phyloP scores from a whole-genome alignment of 2,329 filamentous ascomycete genomes.

The Venturia oleaginea region DNA sequence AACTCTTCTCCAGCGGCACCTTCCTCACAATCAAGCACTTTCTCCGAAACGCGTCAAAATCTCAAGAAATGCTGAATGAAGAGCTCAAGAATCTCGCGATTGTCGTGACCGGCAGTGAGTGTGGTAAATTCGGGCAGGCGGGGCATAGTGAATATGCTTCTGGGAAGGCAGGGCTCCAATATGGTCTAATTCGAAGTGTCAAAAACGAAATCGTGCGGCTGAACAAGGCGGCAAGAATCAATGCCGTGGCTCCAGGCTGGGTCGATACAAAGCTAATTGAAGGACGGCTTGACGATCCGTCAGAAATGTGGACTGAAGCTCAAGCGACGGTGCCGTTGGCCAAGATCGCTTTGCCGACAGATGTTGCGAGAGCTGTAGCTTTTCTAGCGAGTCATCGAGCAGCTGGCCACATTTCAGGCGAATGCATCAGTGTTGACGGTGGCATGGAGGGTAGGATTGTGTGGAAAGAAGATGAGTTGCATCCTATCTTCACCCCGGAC shows the following conservation, averaged over 20 bases:
- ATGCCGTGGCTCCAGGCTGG: slow-evolving; percentile 43
- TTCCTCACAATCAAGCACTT: slow-evolving; percentile 50
- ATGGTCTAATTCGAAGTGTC: slow-evolving; percentile 43
- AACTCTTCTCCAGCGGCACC: slow-evolving; percentile 27
- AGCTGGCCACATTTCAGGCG: slow-evolving; percentile 45
- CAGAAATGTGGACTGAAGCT: slow-evolving; percentile 41
- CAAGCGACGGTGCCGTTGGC: slow-evolving; percentile 40
- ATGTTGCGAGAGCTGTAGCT: slow-evolving; percentile 40
- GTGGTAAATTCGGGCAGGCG: slow-evolving; percentile 42
- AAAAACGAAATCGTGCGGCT: slow-evolving; percentile 47
- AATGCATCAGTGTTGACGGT: slow-evolving; percentile 43
- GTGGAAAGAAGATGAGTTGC: slow-evolving; percentile 26
- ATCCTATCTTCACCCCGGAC: background rate
- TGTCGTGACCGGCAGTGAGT: slow-evolving; percentile 45
- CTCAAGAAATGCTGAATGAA: slow-evolving; percentile 29
- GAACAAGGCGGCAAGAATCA: slow-evolving; percentile 43
- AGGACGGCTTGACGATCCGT: slow-evolving; percentile 40
- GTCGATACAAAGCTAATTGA: slow-evolving; percentile 40
- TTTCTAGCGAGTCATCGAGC: slow-evolving; percentile 44
- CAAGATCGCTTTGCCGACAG: slow-evolving; percentile 40
- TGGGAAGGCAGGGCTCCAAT: slow-evolving; percentile 44
- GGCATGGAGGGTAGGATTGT: slow-evolving; percentile 43
- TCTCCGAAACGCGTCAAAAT: slow-evolving; percentile 32
- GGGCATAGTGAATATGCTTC: slow-evolving; percentile 43
- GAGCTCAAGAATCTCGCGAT: slow-evolving; percentile 43